Base-by-base conservation (phyloP, 345 rosid species). In the Populus pruinosa region DNA sequence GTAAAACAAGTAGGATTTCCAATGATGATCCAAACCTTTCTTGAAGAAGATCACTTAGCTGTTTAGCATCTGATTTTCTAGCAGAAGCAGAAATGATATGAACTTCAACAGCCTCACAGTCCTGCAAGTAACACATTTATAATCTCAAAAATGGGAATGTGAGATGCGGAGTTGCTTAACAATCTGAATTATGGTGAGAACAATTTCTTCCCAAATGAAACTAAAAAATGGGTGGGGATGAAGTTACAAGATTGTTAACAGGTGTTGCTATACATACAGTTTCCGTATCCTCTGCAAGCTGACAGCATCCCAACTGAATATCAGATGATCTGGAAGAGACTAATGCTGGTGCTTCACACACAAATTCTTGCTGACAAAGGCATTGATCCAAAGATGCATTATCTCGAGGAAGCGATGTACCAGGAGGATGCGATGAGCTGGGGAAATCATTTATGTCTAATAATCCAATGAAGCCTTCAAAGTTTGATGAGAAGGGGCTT, bases 11-110 rank as follows among this genome's bases (percentile, higher is more conserved):
- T 38, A 76, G 3, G 12, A 43, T 33, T 33, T 56, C 55, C 65
- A 35, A 21, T 18, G 21, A 71, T 43, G 66, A 76, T 41, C 73
- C 75, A 3, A 38, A 95, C 99, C 99, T 92, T 84, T 90, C 93
- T 80, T 76, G 87, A 75, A 70, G 81, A 83, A 69, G 67, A 62
- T 56, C 66, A 78, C 74, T 50, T 85, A 79, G 89, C 79, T 87
- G 83, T 75, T 81, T 84, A 49, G 38, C 50, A 50, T 76, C 80
- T 67, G 79, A 76, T 23, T 83, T 85, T 78, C 76, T 81, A 74
- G 70, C 53, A 55, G 67, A 44, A 66, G 73, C 77, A 79, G 85
- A 77, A 79, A 82, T 49, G 72, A 62, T 65, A 74, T 66, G 63
- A 69, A 36, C 83, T 87, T 84, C 87, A 76, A 77, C 77, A 77